Evolutionary conservation across 1,284 basidiomycete species (phyloP).

Genomic region (Lentinula novae-zelandiae): DNA sequence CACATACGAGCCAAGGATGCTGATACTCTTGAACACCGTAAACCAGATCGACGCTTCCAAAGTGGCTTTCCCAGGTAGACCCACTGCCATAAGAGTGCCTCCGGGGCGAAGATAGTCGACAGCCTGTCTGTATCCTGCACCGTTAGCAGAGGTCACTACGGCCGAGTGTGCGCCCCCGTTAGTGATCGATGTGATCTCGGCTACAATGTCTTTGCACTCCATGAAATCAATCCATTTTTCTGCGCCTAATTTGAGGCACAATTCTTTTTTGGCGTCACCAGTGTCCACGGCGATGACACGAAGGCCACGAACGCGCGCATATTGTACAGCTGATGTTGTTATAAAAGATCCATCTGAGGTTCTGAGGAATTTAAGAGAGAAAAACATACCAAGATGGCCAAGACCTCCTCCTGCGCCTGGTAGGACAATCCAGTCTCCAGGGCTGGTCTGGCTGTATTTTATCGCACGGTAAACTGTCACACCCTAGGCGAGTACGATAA

Average conservation of each 20-base stretch:
- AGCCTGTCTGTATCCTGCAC: conserved; percentile 68
- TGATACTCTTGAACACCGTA: conserved; percentile 67
- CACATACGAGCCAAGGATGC: conserved; percentile 68
- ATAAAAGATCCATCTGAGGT: too few relatives aligned
- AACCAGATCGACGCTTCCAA: conserved; percentile 73
- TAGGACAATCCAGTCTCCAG: conserved; percentile 80
- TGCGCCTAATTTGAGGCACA: conserved; percentile 69
- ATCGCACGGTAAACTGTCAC: conserved; percentile 86
- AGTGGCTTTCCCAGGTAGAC: conserved; percentile 59
- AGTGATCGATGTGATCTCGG: conserved; percentile 59
- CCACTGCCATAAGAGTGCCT: conserved; percentile 73
- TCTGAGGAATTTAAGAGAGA: neutral
- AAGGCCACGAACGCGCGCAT: conserved; percentile 74
- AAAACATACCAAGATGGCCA: conserved; percentile 52
- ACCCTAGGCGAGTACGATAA: conserved; percentile 37
- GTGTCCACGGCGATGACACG: conserved; percentile 83
- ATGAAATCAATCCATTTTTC: conserved; percentile 81
- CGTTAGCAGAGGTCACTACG: conserved; percentile 60
- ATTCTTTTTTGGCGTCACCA: conserved; percentile 70
- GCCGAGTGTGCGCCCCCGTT: conserved; percentile 79
- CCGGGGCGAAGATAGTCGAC: conserved; percentile 63
- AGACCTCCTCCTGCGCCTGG: conserved; percentile 75
- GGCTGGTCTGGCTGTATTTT: conserved; percentile 63
- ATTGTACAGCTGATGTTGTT: conserved; percentile 59
- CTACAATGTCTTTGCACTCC: conserved; percentile 55